Evolutionary conservation across 2,329 filamentous ascomycete species (phyloP).

Genomic region (Colletotrichum paranaense): DNA sequence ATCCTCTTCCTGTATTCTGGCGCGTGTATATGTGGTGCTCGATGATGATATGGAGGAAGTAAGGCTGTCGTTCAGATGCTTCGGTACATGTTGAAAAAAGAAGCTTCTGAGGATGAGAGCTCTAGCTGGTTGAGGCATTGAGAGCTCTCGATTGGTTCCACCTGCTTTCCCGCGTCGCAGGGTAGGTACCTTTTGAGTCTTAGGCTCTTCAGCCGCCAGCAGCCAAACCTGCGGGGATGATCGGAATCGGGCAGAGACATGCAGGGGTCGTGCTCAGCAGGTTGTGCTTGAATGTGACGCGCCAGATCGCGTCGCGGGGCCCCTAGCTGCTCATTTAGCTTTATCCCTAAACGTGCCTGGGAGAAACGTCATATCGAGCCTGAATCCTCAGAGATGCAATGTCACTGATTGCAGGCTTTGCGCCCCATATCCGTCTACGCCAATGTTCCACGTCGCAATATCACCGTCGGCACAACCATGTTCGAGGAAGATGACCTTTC

Average conservation of each 20-base stretch:
- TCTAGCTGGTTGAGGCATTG: not conserved
- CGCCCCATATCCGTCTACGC: not conserved
- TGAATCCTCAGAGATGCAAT: constrained; percentile 7
- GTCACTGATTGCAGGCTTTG: constrained; percentile 1
- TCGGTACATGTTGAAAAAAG: not conserved
- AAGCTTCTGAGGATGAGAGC: not conserved
- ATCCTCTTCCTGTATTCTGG: not conserved
- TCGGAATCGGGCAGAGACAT: not conserved
- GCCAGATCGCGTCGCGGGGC: constrained; percentile 25
- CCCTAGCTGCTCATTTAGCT: not conserved
- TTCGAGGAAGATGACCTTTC: constrained; percentile 56
- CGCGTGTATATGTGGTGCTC: not conserved
- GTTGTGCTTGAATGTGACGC: constrained; percentile 20
- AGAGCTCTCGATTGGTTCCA: constrained; percentile 5
- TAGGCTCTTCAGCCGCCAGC: constrained; percentile 2
- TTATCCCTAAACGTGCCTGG: not conserved
- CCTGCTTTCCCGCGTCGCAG: not conserved
- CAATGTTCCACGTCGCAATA: not conserved
- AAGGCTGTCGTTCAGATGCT: not conserved
- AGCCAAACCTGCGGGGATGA: constrained; percentile 19
- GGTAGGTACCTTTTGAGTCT: not conserved
- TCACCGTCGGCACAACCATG: constrained; percentile 43
- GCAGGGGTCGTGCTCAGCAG: constrained; percentile 5
- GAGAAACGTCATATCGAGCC: not conserved
- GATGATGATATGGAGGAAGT: not conserved